Base-by-base conservation (phyloP, 1,284 basidiomycete genomes). In the Trichosporon inkin region DNA sequence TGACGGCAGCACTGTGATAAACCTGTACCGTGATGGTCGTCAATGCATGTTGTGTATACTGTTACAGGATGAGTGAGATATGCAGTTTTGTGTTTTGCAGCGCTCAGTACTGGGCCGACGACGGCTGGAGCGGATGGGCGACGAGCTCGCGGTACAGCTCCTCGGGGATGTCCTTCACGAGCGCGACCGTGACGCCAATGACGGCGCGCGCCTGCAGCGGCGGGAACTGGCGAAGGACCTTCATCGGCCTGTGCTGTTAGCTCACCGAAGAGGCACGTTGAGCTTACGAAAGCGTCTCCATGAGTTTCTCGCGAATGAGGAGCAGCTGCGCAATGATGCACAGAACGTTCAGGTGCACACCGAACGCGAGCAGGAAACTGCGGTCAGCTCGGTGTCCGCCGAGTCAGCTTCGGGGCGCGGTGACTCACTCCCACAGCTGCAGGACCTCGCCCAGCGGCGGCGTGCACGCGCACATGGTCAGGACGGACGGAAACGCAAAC, bases 401-500 rank as follows among this genome's bases (percentile, higher is more conserved):
- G 10, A 32, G 11, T 2, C 11, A 10, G 14, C 20, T 20, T 41
- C 13, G 41, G 14, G 22, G 24, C 6, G n/a, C 41, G 16, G 40
- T 0, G 1, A 73, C 77, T 63, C 59, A 79, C 77, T 99, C 95
- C 95, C 95, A 99, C 53, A 99, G 81, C 68, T 88, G 87, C 16
- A 98, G 82, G 11, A 97, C 93, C 80, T 98, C 89, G 70, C 92
- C 89, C 1, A 99, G 82, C 0, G 95, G 95, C 2, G 94, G 94
- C 14, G 95, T 98, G 71, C 94, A 96, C 10, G 94, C 95, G 75
- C 93, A 97, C 28, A 98, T 80, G 0, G 95, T 99, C 63, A 99
- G 83, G 22, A 98, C 86, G 58, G 94, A 96, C 51, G 95, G 91
- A 71, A 99, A 98, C 1, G 94, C 95, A 76, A 98, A 98, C 36